Conservation (phyloP, 2,329 filamentous ascomycete species). For the Trichoderma citrinoviride region DNA sequence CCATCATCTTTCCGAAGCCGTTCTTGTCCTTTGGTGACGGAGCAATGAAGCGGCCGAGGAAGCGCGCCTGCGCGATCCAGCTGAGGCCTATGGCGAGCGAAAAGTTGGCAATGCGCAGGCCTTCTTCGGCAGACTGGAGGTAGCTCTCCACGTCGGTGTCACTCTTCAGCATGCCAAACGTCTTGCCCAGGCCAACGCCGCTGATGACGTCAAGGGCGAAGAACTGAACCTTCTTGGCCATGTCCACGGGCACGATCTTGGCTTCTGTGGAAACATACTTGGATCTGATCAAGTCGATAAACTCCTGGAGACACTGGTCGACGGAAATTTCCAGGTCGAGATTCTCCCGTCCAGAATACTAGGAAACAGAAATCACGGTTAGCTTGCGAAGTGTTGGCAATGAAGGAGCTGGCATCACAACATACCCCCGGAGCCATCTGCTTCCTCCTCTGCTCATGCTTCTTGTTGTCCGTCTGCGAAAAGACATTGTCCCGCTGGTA, state of each 20-base stretch:
- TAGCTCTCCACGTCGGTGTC: conserved; percentile 46
- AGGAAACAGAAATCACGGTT: neutral
- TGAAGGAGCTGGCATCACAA: neutral
- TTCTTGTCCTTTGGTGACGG: conserved; percentile 31
- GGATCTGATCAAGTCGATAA: conserved; percentile 43
- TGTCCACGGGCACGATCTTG: conserved; percentile 40
- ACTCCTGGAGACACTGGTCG: conserved; percentile 45
- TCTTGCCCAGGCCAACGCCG: conserved; percentile 47
- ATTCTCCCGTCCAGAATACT: conserved; percentile 58
- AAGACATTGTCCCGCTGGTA: conserved; percentile 53
- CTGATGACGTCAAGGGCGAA: conserved; percentile 56
- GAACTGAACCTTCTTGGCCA: conserved; percentile 47
- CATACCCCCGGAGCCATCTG: conserved; percentile 52
- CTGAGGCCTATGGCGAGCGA: conserved; percentile 32
- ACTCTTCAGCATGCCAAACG: conserved; percentile 47
- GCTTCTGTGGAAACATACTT: conserved; percentile 42
- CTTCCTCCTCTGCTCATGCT: conserved; percentile 45
- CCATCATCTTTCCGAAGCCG: conserved; percentile 38
- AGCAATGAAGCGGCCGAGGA: conserved; percentile 30
- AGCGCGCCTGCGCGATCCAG: conserved; percentile 32
- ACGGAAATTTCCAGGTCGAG: conserved; percentile 48
- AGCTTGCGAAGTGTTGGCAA: neutral
- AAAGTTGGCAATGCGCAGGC: conserved; percentile 30
- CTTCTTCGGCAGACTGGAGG: conserved; percentile 37
- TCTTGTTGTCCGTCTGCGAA: conserved; percentile 46